phyloP scores from a whole-genome alignment of 495 filamentous ascomycete species.

The Hypoxylon lenormandii region DNA sequence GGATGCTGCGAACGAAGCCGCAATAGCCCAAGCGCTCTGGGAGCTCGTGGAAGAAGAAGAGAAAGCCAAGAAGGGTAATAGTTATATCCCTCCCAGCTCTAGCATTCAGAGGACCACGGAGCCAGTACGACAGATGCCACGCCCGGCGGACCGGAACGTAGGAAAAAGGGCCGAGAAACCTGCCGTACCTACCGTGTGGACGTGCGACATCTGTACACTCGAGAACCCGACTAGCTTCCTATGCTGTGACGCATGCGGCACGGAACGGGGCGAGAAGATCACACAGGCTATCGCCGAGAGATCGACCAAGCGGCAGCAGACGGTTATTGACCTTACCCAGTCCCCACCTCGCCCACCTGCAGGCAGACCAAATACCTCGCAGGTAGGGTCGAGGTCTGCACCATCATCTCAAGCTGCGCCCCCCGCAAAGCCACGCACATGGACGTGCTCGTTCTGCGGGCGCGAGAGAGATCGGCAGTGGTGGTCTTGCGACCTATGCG shows the following conservation, averaged over 20 bases:
- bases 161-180: constrained; percentile 9
- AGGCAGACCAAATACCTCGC: constrained; percentile 36
- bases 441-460: constrained; percentile 76
- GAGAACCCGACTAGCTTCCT: constrained; percentile 77
- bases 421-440: constrained; percentile 65
- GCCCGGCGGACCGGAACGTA: background rate
- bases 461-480: constrained; percentile 75
- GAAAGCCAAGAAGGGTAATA: constrained; percentile 70
- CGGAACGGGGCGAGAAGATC: constrained; percentile 66
- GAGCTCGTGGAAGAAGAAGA: constrained; percentile 85
- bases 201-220: constrained; percentile 83
- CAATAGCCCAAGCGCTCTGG: constrained; percentile 87
- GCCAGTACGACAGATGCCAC: background rate
- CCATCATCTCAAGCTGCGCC: constrained; percentile 45
- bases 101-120: constrained; percentile 10
- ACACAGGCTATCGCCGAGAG: constrained; percentile 44
- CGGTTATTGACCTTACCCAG: constrained; percentile 51
- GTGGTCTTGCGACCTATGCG: constrained; percentile 82
- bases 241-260: constrained; percentile 81
- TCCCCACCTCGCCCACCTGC: constrained; percentile 27
- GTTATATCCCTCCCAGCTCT: constrained; percentile 68
- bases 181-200: constrained; percentile 69
- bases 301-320: constrained; percentile 29
- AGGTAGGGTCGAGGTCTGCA: constrained; percentile 45
- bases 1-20: constrained; percentile 87